Base-by-base conservation (phyloP, 768 basidiomycete genomes). In the Termitomyces sp. region DNA sequence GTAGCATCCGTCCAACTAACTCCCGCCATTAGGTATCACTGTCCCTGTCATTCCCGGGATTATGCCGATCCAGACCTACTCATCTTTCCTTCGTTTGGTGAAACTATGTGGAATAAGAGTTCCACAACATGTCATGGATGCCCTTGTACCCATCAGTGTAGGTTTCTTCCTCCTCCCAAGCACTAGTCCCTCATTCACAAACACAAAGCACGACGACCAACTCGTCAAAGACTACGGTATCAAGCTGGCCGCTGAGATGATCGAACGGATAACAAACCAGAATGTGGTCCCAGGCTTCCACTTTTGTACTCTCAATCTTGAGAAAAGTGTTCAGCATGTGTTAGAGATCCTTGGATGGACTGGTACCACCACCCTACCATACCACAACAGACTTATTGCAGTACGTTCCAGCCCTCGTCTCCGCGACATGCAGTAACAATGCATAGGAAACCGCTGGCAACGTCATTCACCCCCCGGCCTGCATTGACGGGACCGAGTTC, bases 61-160 rank as follows among this genome's bases (percentile, higher is more conserved):
- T 54, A 97, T 98, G 95, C 96, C 97, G 0, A 93, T 99, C 55
- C 97, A 98, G 68, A 98, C 92, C 23, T 96, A 95, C 68, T 84
- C 89, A 4, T 97, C 97, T 0, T 98, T 99, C 73, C 77, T 89
- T 44, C 86, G 97, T 45, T 77, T 98, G 64, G 91, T 88, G 21
- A 97, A 95, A 69, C 77, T 99, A 43, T 95, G 92, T 60, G 89
- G 90, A 17, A 84, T 87, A 3, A 78, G 77, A 21, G 86, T 98
- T 17, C 96, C 96, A 0, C 72, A 78, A 2, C 66, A 75, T 11
- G 76, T 96, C 48, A 77, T 87, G 72, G 66, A 78, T 1, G 84
- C 84, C 58, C 74, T 98, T 0, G 84, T 90, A 27, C 78, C 79
- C 1, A 91, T 98, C 61, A 83, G 85, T 62, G 95, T 95, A 67